A percentile compares a stretch with the other conserved stretches of the same genome.
Evolutionary conservation across 768 basidiomycete species (phyloP).

Genomic region (Mycena alexandri): DNA sequence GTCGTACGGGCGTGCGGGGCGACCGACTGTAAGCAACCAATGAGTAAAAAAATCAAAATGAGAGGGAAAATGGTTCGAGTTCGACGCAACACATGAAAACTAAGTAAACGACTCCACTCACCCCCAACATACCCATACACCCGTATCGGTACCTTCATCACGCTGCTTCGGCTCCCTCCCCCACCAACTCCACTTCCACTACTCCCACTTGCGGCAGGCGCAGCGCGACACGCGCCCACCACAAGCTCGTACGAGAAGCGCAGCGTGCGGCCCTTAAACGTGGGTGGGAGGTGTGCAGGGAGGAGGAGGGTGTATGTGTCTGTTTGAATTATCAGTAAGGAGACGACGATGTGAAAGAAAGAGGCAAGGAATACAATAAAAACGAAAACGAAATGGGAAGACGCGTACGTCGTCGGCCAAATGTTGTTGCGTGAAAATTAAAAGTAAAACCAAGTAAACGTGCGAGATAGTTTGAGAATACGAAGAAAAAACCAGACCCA

Average conservation of each 20-base stretch:
- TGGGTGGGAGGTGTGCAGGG: conserved; percentile 88
- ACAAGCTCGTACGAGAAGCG: conserved; percentile 91
- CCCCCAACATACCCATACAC: conserved; percentile 91
- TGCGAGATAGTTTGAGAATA: too few species aligned
- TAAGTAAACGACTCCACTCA: conserved; percentile 49
- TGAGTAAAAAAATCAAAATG: too few species aligned
- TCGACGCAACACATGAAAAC: too few species aligned
- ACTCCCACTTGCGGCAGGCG: conserved; percentile 47
- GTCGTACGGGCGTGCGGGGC: conserved; percentile 78
- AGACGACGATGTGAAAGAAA: too few species aligned
- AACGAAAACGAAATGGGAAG: too few species aligned
- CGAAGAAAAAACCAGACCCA: conserved; percentile 15
- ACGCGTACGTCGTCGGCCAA: too few species aligned
- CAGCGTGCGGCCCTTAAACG: conserved; percentile 87
- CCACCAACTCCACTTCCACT: conserved; percentile 29
- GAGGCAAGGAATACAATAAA: too few species aligned
- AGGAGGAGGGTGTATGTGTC: conserved; percentile 85
- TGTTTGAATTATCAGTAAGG: conserved; percentile 45
- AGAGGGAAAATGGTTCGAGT: too few species aligned
- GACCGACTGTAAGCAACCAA: conserved; percentile 56
- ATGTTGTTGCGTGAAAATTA: too few species aligned
- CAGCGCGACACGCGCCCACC: conserved; percentile 87
- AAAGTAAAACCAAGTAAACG: too few species aligned
- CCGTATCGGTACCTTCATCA: conserved; percentile 93
- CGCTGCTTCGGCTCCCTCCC: conserved; percentile 55